phyloP scores from a whole-genome alignment of 2,329 filamentous ascomycete genomes.

The Nigrospora osmanthi region DNA sequence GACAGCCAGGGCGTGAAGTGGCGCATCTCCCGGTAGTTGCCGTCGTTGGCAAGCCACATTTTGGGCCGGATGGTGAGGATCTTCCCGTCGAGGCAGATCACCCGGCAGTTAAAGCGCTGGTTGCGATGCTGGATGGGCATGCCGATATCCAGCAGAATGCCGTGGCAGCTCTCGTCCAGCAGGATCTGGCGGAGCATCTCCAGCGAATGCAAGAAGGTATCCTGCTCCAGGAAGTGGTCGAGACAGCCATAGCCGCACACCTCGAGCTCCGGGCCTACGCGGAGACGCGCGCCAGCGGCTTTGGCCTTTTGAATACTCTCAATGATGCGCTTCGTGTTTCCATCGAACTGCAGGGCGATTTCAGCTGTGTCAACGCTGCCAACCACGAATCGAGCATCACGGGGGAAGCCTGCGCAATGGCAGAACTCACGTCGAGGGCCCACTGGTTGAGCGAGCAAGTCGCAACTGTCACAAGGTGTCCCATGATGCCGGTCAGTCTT shows the following conservation, averaged over 20 bases:
- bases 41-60: constrained; percentile 62
- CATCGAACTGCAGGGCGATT: constrained; percentile 27
- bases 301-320: constrained; percentile 51
- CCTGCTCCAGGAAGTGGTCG: constrained; percentile 57
- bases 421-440: constrained; percentile 40
- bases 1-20: constrained; percentile 59
- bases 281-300: constrained; percentile 45
- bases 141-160: constrained; percentile 59
- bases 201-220: constrained; percentile 51
- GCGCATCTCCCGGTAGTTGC: constrained; percentile 54
- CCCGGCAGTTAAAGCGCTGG: constrained; percentile 56
- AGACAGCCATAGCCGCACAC: constrained; percentile 57
- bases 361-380: neutral
- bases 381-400: neutral
- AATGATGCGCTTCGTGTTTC: constrained; percentile 53
- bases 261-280: constrained; percentile 51
- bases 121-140: constrained; percentile 56
- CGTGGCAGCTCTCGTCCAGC: constrained; percentile 48
- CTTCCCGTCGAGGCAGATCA: constrained; percentile 58
- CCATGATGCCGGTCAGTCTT: constrained; percentile 6
- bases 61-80: constrained; percentile 68
- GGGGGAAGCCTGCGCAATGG: neutral
- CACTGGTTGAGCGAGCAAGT: constrained; percentile 28
- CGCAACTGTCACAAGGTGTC: constrained; percentile 23
- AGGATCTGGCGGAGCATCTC: constrained; percentile 57